A percentile compares a stretch with the other conserved stretches of the same genome.
phyloP scores from a whole-genome alignment of 2,329 filamentous ascomycete species.

The Diplocarpon mali region DNA sequence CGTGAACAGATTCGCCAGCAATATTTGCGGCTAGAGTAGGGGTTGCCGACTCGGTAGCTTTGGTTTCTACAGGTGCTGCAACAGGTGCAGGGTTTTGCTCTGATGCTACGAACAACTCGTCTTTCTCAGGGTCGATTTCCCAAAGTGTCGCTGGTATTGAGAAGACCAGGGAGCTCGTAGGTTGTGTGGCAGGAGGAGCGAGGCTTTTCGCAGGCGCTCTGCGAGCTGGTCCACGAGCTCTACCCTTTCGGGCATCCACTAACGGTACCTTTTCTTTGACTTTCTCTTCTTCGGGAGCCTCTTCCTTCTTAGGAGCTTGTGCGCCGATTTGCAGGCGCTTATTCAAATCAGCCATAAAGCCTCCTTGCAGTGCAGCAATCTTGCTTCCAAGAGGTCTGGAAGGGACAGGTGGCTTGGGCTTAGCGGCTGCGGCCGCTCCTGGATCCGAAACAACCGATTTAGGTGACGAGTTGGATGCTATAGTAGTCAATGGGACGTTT shows the following conservation, averaged over 20 bases:
- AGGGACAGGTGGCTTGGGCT: constrained; percentile 76
- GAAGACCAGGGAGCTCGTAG: constrained; percentile 16
- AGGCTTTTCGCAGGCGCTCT: constrained; percentile 47
- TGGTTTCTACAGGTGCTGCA: constrained; percentile 4
- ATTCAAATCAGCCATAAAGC: constrained; percentile 89
- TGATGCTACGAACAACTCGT: constrained; percentile 27
- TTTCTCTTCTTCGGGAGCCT: constrained; percentile 46
- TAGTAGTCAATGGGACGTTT: constrained; percentile 20
- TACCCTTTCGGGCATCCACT: constrained; percentile 77
- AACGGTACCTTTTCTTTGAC: constrained; percentile 68
- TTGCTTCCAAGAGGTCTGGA: constrained; percentile 69
- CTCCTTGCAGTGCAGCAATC: constrained; percentile 81
- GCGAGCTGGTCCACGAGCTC: constrained; percentile 78
- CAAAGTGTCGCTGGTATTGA: constrained; percentile 30
- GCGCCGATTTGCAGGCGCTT: constrained; percentile 79
- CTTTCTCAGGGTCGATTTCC: constrained; percentile 32
- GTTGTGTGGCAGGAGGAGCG: constrained; percentile 13
- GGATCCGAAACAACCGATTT: constrained; percentile 30
- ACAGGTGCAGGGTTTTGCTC: constrained; percentile 7
- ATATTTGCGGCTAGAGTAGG: constrained; percentile 21
- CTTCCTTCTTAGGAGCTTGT: constrained; percentile 66
- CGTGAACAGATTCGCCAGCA: constrained; percentile 17
- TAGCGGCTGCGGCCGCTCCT: constrained; percentile 38
- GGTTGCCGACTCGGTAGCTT: constrained; percentile 14
- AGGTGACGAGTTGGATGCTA: constrained; percentile 22